Evolutionary conservation across 176 grass and related monocot genomes (phyloP).

Genomic region (Pontederia crassipes): DNA sequence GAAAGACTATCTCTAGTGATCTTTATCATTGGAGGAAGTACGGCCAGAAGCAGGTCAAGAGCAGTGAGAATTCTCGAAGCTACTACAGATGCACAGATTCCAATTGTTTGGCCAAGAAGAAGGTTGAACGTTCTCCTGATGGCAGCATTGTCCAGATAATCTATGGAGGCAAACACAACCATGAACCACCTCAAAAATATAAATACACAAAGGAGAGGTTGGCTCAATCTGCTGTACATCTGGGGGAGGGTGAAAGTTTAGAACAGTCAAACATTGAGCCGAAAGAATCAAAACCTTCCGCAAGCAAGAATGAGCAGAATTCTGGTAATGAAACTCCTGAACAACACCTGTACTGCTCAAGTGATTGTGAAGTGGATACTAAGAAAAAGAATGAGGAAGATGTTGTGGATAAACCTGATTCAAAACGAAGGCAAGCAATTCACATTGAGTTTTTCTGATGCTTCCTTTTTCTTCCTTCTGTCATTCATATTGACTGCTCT

Average conservation of each 20-base stretch:
- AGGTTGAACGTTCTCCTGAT: constrained; percentile 74
- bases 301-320: constrained; percentile 33
- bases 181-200: constrained; percentile 72
- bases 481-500: constrained; percentile 23
- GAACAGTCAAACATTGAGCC: constrained; percentile 49
- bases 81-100: constrained; percentile 90
- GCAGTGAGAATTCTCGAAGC: constrained; percentile 86
- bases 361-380: constrained; percentile 66
- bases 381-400: constrained; percentile 12
- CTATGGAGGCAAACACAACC: constrained; percentile 83
- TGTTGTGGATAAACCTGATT: constrained; percentile 8
- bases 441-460: neutral
- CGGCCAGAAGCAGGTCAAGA: constrained; percentile 99
- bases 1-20: constrained; percentile 47
- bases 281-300: constrained; percentile 37
- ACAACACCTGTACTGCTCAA: constrained; percentile 83
- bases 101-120: constrained; percentile 86
- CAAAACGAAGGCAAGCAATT: constrained; percentile 36
- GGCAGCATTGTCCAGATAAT: constrained; percentile 64
- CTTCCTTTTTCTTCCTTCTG: constrained; percentile 11
- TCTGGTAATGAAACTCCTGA: constrained; percentile 40
- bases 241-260: constrained; percentile 41
- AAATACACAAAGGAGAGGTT: constrained; percentile 62
- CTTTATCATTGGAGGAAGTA: constrained; percentile 98
- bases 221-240: constrained; percentile 36